A percentile compares a stretch with the other conserved stretches of the same genome.
Evolutionary conservation across 805 yeast genomes (phyloP).

Genomic region (Saturnispora mendoncae): DNA sequence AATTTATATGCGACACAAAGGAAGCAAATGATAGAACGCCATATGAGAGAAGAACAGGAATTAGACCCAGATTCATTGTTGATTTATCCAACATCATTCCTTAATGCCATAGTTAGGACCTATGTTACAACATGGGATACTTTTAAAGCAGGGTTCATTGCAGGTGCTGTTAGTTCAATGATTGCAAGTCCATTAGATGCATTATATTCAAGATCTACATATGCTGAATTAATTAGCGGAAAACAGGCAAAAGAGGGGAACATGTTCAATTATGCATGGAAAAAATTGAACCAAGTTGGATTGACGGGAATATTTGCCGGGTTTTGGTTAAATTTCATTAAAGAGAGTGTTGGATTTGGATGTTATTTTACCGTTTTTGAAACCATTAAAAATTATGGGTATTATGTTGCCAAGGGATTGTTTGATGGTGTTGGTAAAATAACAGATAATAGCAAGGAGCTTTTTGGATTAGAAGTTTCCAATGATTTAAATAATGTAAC

Average conservation of each 20-base stretch:
- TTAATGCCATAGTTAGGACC: slow-evolving; percentile 8
- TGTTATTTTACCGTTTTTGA: slow-evolving; percentile 78
- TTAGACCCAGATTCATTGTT: slow-evolving; percentile 24
- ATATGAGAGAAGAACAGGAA: slow-evolving; percentile 13
- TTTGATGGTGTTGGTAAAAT: slow-evolving; percentile 28
- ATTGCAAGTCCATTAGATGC: slow-evolving; percentile 95
- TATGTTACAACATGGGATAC: slow-evolving; percentile 37
- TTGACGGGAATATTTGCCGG: slow-evolving; percentile 86
- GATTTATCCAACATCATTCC: slow-evolving; percentile 4
- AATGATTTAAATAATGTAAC: slow-evolving; percentile 23
- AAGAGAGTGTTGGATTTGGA: slow-evolving; percentile 80
- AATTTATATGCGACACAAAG: slow-evolving; percentile 27
- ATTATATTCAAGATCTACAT: slow-evolving; percentile 69
- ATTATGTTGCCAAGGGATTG: slow-evolving; percentile 36
- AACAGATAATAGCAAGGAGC: slow-evolving; percentile 5
- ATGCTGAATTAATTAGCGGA: slow-evolving; percentile 63
- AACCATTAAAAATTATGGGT: slow-evolving; percentile 61
- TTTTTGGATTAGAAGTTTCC: slow-evolving; percentile 8
- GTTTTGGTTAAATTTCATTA: slow-evolving; percentile 62
- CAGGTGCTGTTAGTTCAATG: slow-evolving; percentile 81
- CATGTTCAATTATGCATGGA: slow-evolving; percentile 67
- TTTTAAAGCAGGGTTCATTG: slow-evolving; percentile 72
- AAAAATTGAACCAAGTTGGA: slow-evolving; percentile 66
- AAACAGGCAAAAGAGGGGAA: slow-evolving; percentile 41
- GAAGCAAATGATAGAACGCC: slow-evolving; percentile 12